Percentiles rank a stretch among this genome's conserved stretches.
Evolutionary conservation across 2,329 filamentous ascomycete genomes (phyloP).

Genomic region (Beauveria pseudobassiana): DNA sequence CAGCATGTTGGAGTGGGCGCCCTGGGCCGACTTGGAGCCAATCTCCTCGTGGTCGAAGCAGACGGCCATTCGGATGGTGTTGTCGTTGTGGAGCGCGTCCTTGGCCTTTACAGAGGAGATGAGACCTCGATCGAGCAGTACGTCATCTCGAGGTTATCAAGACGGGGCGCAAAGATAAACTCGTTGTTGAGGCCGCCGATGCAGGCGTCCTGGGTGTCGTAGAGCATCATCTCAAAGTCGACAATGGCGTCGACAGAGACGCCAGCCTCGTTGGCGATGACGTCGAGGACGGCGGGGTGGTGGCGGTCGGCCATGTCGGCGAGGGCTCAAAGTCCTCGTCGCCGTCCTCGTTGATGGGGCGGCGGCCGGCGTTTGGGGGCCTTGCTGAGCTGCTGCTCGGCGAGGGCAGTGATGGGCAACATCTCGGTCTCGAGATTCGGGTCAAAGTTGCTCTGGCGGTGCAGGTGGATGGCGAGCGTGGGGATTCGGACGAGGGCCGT

Average conservation of each 20-base stretch:
- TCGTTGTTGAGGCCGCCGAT: constrained; percentile 88
- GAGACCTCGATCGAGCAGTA: constrained; percentile 81
- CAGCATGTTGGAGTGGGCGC: constrained; percentile 85
- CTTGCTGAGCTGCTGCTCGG: constrained; percentile 81
- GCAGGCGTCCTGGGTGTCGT: constrained; percentile 86
- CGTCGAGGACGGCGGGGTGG: constrained; percentile 77
- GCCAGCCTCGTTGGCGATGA: constrained; percentile 74
- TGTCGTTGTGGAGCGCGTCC: constrained; percentile 63
- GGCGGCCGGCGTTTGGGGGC: constrained; percentile 40
- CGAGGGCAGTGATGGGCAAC: constrained; percentile 85
- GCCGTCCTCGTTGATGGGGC: constrained; percentile 29
- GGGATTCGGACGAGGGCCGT: constrained; percentile 87
- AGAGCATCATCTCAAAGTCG: constrained; percentile 95
- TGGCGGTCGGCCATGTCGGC: constrained; percentile 74
- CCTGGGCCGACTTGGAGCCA: constrained; percentile 84
- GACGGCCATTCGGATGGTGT: constrained; percentile 80
- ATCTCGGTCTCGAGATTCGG: constrained; percentile 98
- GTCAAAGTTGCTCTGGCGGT: constrained; percentile 75
- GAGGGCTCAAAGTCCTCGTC: constrained; percentile 62
- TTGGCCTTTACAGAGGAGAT: constrained; percentile 66
- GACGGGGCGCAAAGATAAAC: constrained; percentile 88
- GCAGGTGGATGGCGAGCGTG: constrained; percentile 87
- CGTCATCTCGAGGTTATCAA: constrained; percentile 95
- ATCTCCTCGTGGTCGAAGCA: constrained; percentile 99
- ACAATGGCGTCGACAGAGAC: constrained; percentile 65